A percentile compares a stretch with the other conserved stretches of the same genome.
These are phyloP conservation scores for Kwoniella shivajii DNA, from an alignment of 1,284 basidiomycete genomes.

Conservation along the genomic window DNA sequence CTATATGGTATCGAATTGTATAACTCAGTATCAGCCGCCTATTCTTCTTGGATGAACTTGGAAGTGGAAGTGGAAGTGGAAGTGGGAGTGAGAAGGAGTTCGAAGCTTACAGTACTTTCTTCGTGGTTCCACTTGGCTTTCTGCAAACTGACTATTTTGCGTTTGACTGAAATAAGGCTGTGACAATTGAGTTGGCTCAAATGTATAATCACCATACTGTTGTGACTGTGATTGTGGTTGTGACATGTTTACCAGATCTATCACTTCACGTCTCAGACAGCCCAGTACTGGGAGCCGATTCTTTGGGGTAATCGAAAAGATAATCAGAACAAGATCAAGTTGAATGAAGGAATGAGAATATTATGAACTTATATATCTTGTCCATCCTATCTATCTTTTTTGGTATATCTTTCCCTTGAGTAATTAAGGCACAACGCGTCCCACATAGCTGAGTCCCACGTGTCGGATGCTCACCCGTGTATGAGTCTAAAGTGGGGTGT, in stretches of 20 bases:
- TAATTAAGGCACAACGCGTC: slow-evolving; percentile 3
- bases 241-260: slow-evolving; percentile 15
- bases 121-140: slow-evolving; percentile 49
- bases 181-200: slow-evolving; percentile 49
- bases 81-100: too few species aligned
- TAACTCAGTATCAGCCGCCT: background rate
- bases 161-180: slow-evolving; percentile 42
- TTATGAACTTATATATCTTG: too few species aligned
- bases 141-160: slow-evolving; percentile 36
- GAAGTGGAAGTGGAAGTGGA: background rate
- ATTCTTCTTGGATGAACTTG: background rate
- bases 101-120: slow-evolving; percentile 50
- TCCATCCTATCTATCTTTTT: too few species aligned
- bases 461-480: background rate
- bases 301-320: background rate
- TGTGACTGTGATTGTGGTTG: slow-evolving; percentile 22
- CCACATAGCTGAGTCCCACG: background rate
- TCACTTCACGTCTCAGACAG: background rate
- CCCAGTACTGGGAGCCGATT: too few species aligned
- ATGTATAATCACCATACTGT: slow-evolving; percentile 30
- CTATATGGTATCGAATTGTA: slow-evolving; percentile 22
- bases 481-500: too few species aligned
- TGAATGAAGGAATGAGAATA: background rate
- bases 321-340: background rate
- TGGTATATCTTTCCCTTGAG: too few species aligned